Conservation (phyloP, 805 yeast species). For the Kodamaea fukazawae region DNA sequence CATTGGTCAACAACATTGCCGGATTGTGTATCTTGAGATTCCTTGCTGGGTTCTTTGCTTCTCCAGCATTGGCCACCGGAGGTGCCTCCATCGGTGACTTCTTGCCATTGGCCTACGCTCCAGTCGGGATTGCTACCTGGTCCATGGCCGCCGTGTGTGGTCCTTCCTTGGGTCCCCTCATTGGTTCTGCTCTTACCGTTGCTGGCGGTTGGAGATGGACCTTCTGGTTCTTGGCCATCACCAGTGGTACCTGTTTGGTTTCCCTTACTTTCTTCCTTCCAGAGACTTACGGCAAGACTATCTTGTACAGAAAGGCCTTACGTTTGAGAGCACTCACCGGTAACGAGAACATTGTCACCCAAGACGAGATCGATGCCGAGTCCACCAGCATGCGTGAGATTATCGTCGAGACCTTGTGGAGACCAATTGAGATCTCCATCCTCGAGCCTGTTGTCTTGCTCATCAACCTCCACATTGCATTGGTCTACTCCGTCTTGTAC, state of each 20-base stretch:
- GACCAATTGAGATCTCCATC: constrained; percentile 48
- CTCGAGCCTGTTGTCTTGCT: constrained; percentile 57
- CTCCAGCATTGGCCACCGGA: constrained; percentile 46
- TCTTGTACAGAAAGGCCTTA: constrained; percentile 46
- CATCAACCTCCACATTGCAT: constrained; percentile 49
- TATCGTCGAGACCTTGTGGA: constrained; percentile 34
- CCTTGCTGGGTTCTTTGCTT: constrained; percentile 52
- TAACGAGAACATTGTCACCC: constrained; percentile 41
- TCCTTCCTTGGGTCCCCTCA: constrained; percentile 53
- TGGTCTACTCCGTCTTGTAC: constrained; percentile 52
- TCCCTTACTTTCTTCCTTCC: constrained; percentile 40
- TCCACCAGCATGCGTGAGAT: too few relatives aligned
- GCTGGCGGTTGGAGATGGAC: constrained; percentile 51
- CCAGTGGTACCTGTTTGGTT: constrained; percentile 37
- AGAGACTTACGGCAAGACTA: constrained; percentile 46
- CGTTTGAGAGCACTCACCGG: constrained; percentile 51
- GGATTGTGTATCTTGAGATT: constrained; percentile 51
- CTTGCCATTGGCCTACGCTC: constrained; percentile 37
- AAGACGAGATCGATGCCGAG: constrained; percentile 37
- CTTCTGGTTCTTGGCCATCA: constrained; percentile 49
- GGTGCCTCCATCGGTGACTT: constrained; percentile 58
- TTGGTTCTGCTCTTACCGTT: constrained; percentile 45
- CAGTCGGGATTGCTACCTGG: constrained; percentile 52
- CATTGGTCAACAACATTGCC: constrained; percentile 48
- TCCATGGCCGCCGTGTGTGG: constrained; percentile 53